Conservation (phyloP, 106 monocot species). For the Acanthochlamys bracteata region DNA sequence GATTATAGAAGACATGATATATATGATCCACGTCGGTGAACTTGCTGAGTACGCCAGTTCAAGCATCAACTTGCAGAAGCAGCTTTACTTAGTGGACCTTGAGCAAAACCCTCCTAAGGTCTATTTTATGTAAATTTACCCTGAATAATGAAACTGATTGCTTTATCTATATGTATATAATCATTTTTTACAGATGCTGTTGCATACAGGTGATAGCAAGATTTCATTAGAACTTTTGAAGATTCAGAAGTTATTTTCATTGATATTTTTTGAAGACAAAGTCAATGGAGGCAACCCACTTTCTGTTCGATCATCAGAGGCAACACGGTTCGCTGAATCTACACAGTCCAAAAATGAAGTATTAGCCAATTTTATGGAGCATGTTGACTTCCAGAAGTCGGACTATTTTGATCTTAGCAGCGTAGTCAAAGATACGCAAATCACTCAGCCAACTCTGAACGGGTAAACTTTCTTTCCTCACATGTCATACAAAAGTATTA, state of each 20-base stretch:
- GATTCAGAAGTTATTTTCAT: conserved; percentile 63
- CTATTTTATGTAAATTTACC: neutral
- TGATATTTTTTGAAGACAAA: conserved; percentile 38
- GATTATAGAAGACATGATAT: conserved; percentile 88
- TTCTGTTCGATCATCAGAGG: conserved; percentile 5
- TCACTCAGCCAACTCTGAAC: conserved; percentile 71
- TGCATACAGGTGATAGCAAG: conserved; percentile 31
- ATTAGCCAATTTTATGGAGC: conserved; percentile 2
- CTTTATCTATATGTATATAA: neutral
- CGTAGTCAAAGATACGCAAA: conserved; percentile 33
- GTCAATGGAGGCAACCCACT: conserved; percentile 12
- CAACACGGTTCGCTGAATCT: conserved; percentile 5
- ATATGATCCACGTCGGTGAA: conserved; percentile 57
- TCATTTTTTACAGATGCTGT: conserved; percentile 39
- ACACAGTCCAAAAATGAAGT: conserved; percentile 13
- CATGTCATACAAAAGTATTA: no score
- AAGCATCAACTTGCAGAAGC: conserved; percentile 20
- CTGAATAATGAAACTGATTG: neutral
- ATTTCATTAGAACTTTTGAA: conserved; percentile 31
- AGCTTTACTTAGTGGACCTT: conserved; percentile 54
- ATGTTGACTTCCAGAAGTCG: conserved; percentile 12
- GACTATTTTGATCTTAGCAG: conserved; percentile 42
- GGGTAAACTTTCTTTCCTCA: conserved; percentile 45
- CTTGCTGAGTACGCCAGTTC: conserved; percentile 40
- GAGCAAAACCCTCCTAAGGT: conserved; percentile 73